Base-by-base conservation (phyloP, 176 grass and related monocot genomes). In the Carex littledalei region DNA sequence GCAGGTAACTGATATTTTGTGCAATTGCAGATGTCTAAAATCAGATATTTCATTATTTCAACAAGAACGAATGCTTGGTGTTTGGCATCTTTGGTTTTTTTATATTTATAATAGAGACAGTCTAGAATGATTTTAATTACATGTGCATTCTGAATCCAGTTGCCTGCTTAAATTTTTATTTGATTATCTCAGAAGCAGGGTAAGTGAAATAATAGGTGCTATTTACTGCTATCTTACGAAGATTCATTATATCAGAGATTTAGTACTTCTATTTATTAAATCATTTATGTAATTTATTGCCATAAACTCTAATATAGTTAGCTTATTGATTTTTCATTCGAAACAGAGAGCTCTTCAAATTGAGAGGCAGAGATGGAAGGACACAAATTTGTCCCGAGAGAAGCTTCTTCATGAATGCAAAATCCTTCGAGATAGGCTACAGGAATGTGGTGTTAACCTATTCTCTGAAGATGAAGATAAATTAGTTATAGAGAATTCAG, bases 391-490 rank as follows among this genome's bases (percentile, higher is more conserved):
- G 62, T 90, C 91, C 37, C 83, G 77, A 80, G 84, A 78, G 83
- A 95, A 90, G 81, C 63, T 96, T 90, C 91, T 99, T 81, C 87
- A 84, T 0, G 97, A 99, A 87, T 99, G 97, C 74, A 84, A 71
- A 88, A 50, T 91, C 70, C 91, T 96, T 62, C 87, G 74, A 53
- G 90, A 92, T 84, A 90, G 93, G 62, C 87, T 99, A 74, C 89
- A 91, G 26, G 93, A 99, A 87, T 95, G 93, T 66, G 89, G 85
- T 82, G 85, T 91, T 91, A 92, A 99, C 47, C 90, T 99, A 90
- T 86, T 95, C 45, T 72, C 76, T 57, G 83, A 94, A 86, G 90
- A 94, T 22, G 84, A 99, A 79, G 84, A 87, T 17, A 87, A 88
- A 20, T 88, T 95, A 83, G 55, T 69, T 80, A 85, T 89, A 75